These are phyloP conservation scores for Venturiaceae sp. DNA, from an alignment of 2,329 filamentous ascomycete genomes.

Conservation along the genomic window DNA sequence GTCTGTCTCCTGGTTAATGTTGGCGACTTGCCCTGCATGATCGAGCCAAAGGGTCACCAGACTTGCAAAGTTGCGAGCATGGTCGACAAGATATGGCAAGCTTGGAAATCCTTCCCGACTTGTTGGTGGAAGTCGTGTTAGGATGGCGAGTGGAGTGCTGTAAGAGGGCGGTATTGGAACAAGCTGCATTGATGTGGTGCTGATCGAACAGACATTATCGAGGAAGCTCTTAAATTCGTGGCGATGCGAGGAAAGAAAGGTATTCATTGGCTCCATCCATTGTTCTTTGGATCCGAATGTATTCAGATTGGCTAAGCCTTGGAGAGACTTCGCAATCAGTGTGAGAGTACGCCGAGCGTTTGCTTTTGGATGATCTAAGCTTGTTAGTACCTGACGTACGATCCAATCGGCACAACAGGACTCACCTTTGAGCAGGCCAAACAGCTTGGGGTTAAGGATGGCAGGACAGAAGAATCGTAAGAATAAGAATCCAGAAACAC, in stretches of 20 bases:
- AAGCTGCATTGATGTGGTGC: conserved; percentile 43
- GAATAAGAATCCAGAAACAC: conserved; percentile 90
- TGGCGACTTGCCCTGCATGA: conserved; percentile 25
- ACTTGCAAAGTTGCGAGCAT: conserved; percentile 73
- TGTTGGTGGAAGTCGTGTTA: conserved; percentile 67
- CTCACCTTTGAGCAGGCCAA: conserved; percentile 67
- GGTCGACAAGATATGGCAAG: conserved; percentile 85
- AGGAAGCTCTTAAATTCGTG: conserved; percentile 79
- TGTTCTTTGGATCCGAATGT: conserved; percentile 89
- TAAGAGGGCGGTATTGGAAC: conserved; percentile 70
- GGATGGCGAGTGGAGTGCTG: conserved; percentile 83
- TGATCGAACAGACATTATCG: conserved; percentile 75
- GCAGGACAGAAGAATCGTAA: conserved; percentile 92
- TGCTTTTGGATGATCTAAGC: conserved; percentile 66
- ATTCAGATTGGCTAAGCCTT: conserved; percentile 83
- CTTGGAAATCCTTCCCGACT: conserved; percentile 89
- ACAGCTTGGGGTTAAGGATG: conserved; percentile 91
- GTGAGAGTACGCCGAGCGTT: conserved; percentile 82
- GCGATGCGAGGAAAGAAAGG: conserved; percentile 66
- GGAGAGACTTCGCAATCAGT: conserved; percentile 82
- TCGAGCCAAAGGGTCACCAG: conserved; percentile 76
- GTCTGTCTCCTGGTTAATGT: conserved; percentile 28
- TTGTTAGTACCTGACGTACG: conserved; percentile 13
- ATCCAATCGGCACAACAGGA: not conserved
- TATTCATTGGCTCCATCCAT: conserved; percentile 99